phyloP scores from a whole-genome alignment of 1,284 basidiomycete genomes.

The Golubevia sp. region DNA sequence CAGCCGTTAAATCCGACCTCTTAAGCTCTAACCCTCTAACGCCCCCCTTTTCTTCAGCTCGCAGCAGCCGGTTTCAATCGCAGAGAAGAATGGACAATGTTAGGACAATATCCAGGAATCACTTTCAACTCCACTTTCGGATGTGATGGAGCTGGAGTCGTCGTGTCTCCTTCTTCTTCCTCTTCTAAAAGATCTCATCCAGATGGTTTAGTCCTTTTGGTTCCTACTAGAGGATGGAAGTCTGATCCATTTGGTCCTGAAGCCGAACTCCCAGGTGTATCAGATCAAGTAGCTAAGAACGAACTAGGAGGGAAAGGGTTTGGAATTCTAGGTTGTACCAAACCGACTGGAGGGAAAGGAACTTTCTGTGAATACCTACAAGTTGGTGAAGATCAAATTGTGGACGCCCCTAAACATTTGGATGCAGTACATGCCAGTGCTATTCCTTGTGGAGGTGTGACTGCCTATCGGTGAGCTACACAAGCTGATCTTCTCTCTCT shows the following conservation, averaged over 20 bases:
- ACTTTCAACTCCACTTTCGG: constrained; percentile 46
- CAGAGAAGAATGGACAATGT: constrained; percentile 50
- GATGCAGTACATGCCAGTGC: constrained; percentile 36
- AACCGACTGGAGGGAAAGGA: constrained; percentile 33
- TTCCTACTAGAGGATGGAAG: constrained; percentile 46
- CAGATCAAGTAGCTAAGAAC: constrained; percentile 21
- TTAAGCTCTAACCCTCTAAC: neutral
- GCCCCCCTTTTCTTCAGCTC: constrained; percentile 13
- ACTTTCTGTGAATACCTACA: constrained; percentile 51
- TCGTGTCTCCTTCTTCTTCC: constrained; percentile 11
- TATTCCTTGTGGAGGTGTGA: constrained; percentile 46
- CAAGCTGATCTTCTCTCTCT: neutral
- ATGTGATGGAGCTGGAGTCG: constrained; percentile 41
- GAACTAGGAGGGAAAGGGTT: constrained; percentile 50
- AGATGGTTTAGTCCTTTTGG: constrained; percentile 30
- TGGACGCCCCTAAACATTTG: constrained; percentile 44
- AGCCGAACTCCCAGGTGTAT: constrained; percentile 31
- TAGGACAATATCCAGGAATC: constrained; percentile 46
- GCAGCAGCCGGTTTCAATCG: constrained; percentile 54
- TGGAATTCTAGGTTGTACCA: constrained; percentile 45
- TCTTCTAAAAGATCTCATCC: neutral
- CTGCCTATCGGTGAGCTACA: constrained; percentile 32
- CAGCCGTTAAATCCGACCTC: too few species aligned
- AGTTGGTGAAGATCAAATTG: constrained; percentile 40
- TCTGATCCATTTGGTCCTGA: constrained; percentile 40